Evolutionary conservation across 352 stramenopile species (phyloP).

Genomic region (Blastocystis sp.): DNA sequence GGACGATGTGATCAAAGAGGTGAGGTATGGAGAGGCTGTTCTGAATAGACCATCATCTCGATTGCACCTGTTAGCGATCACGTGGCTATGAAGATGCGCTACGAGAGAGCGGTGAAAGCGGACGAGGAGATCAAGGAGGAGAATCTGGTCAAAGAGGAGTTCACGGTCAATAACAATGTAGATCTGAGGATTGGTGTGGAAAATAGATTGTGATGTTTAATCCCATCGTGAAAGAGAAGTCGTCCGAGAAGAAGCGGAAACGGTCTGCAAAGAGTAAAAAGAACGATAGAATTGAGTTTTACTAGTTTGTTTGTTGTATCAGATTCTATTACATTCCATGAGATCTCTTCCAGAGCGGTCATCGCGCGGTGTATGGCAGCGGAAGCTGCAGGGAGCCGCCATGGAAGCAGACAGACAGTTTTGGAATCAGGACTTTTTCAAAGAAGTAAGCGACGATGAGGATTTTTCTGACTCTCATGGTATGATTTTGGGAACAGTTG

Average conservation of each 20-base stretch:
- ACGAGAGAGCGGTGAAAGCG: slow-evolving; percentile 32
- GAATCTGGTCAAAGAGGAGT: slow-evolving; percentile 31
- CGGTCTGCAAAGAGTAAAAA: background rate
- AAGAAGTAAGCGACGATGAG: slow-evolving; percentile 45
- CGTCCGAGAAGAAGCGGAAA: slow-evolving; percentile 30
- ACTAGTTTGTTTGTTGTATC: background rate
- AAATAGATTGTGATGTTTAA: slow-evolving; percentile 32
- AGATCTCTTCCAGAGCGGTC: slow-evolving; percentile 40
- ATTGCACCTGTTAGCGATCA: slow-evolving; percentile 4
- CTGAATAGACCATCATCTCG: slow-evolving; percentile 44
- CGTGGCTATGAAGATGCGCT: slow-evolving; percentile 37
- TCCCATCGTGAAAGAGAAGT: background rate
- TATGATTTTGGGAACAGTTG: background rate
- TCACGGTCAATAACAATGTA: slow-evolving; percentile 30
- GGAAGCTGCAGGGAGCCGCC: slow-evolving; percentile 1
- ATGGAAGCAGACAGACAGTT: slow-evolving; percentile 57
- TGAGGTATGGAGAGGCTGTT: background rate
- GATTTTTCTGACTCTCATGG: slow-evolving; percentile 55
- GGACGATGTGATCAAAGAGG: slow-evolving; percentile 54
- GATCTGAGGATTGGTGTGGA: background rate
- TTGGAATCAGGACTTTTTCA: slow-evolving; percentile 63
- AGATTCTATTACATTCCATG: background rate
- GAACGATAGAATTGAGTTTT: background rate
- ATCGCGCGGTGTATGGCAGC: background rate
- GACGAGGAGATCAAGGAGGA: slow-evolving; percentile 56